These are phyloP conservation scores for Triticum urartu DNA, from an alignment of 176 grass and related monocot genomes.

Conservation along the genomic window DNA sequence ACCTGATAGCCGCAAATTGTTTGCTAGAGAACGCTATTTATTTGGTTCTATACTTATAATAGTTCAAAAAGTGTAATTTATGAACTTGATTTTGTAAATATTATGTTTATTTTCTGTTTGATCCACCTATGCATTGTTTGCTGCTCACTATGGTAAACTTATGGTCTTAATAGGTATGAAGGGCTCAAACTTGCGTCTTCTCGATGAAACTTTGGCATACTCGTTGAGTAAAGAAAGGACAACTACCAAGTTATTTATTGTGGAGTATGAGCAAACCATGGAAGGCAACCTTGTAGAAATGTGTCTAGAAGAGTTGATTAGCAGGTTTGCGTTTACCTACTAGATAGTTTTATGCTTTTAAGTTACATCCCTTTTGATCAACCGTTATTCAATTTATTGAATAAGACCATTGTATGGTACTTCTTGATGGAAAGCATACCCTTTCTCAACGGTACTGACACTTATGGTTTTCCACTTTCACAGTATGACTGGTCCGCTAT, in stretches of 20 bases:
- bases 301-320: conserved; percentile 35
- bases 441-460: neutral
- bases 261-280: conserved; percentile 33
- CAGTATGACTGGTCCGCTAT: conserved; percentile 56
- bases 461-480: neutral
- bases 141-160: neutral
- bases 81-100: conserved; percentile 1
- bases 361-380: neutral
- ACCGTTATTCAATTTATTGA: neutral
- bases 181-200: conserved; percentile 33
- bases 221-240: conserved; percentile 48
- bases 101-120: neutral
- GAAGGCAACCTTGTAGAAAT: conserved; percentile 27
- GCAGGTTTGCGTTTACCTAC: conserved; percentile 37
- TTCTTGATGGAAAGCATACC: conserved; percentile 2
- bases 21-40: neutral
- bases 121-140: neutral
- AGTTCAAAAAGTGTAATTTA: neutral
- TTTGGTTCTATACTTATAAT: neutral
- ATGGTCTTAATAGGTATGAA: conserved; percentile 34
- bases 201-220: conserved; percentile 42
- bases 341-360: neutral
- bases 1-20: neutral
- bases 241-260: conserved; percentile 41
- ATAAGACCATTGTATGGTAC: neutral